Percentiles rank a stretch among this genome's conserved stretches.
These are phyloP conservation scores for Aspergillus nomiae DNA, from an alignment of 2,329 filamentous ascomycete species.

Conservation along the genomic window DNA sequence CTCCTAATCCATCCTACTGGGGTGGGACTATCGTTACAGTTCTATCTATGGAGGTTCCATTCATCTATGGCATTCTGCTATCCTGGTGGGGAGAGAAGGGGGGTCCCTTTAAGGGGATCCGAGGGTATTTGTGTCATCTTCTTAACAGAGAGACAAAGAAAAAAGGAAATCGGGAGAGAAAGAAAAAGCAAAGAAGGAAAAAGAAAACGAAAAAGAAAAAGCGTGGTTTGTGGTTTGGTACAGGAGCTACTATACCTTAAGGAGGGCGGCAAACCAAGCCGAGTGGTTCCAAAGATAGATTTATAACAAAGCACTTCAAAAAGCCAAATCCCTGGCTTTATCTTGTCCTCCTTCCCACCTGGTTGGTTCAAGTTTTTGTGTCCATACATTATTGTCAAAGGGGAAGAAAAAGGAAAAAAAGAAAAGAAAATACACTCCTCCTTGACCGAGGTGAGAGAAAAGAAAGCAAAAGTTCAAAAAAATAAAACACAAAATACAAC, in stretches of 20 bases:
- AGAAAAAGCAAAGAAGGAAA: background rate
- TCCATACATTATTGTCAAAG: conserved; percentile 26
- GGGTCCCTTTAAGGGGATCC: background rate
- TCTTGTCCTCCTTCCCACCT: conserved; percentile 13
- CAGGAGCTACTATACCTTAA: conserved; percentile 5
- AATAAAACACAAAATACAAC: conserved; percentile 3
- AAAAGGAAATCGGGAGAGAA: background rate
- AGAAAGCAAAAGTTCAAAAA: background rate
- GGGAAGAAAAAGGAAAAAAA: conserved; percentile 8
- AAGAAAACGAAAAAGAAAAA: conserved; percentile 4
- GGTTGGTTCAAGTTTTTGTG: conserved; percentile 25
- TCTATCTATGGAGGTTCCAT: background rate
- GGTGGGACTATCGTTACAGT: conserved; percentile 1
- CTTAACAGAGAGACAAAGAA: conserved; percentile 1
- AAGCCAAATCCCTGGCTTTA: conserved; percentile 21
- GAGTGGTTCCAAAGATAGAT: conserved; percentile 17
- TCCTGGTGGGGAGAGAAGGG: background rate
- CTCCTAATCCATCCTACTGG: background rate
- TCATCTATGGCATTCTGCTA: background rate
- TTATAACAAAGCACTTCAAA: conserved; percentile 24
- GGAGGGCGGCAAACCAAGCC: conserved; percentile 9
- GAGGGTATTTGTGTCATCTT: conserved; percentile 4
- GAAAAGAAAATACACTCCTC: background rate
- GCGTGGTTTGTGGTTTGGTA: background rate
- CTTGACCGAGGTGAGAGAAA: background rate